Evolutionary conservation across 768 basidiomycete species (phyloP).

Genomic region (Boletus vinaceobasis): DNA sequence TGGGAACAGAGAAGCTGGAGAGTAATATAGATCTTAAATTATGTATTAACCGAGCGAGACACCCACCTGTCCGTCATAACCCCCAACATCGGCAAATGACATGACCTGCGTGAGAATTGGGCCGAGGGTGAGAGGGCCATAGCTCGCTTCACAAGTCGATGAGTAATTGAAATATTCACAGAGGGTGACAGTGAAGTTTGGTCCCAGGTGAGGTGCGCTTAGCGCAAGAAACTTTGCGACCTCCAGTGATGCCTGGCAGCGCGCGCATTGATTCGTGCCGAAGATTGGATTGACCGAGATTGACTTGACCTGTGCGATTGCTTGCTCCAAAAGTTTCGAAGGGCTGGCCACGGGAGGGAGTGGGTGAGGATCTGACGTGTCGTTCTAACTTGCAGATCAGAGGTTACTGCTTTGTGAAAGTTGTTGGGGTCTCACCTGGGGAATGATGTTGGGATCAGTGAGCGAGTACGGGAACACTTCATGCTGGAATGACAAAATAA

Average conservation of each 20-base stretch:
- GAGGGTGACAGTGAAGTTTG: conserved; percentile 52
- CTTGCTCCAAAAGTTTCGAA: conserved; percentile 45
- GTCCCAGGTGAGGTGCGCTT: conserved; percentile 58
- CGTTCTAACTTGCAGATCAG: conserved; percentile 34
- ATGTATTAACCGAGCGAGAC: background rate
- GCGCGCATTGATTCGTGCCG: conserved; percentile 49
- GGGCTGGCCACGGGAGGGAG: conserved; percentile 56
- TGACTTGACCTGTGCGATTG: conserved; percentile 55
- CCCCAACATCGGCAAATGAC: conserved; percentile 66
- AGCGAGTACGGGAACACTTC: conserved; percentile 55
- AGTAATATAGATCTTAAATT: background rate
- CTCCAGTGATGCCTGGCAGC: conserved; percentile 59
- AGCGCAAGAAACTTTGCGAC: conserved; percentile 64
- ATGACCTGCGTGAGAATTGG: conserved; percentile 67
- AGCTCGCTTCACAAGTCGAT: conserved; percentile 46
- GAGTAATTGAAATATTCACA: conserved; percentile 60
- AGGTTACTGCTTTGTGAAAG: background rate
- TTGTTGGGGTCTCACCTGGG: conserved; percentile 31
- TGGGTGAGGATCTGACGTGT: conserved; percentile 62
- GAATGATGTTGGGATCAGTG: conserved; percentile 61
- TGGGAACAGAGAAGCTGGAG: conserved; percentile 55
- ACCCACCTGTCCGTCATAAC: conserved; percentile 67
- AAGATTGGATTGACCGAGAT: conserved; percentile 54
- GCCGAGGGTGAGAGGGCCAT: conserved; percentile 48
- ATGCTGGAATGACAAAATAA: conserved; percentile 39